Evolutionary conservation across 208 protist species (phyloP).

Genomic region (Balamuthia mandrillaris): DNA sequence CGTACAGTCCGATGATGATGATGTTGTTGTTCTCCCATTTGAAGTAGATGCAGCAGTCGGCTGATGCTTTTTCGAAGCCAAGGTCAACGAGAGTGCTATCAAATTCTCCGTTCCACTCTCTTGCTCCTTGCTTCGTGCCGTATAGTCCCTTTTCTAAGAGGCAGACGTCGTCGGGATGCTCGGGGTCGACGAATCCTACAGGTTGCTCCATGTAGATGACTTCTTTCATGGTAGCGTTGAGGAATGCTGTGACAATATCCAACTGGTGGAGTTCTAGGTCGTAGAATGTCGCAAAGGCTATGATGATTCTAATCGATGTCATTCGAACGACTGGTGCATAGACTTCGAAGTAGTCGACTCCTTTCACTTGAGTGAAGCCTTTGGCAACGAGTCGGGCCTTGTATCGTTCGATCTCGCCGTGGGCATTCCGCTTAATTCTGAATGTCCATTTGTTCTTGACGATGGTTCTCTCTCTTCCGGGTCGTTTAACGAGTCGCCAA

Average conservation of each 20-base stretch:
- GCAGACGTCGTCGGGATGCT: background rate
- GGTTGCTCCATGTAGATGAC: background rate
- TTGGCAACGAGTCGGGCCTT: slow-evolving; percentile 5
- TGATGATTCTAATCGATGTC: too few species aligned
- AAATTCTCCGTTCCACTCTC: background rate
- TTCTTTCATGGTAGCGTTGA: background rate
- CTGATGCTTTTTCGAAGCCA: background rate
- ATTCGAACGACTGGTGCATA: background rate
- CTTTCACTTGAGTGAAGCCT: background rate
- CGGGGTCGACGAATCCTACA: background rate
- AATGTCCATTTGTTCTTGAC: background rate
- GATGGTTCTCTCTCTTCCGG: background rate
- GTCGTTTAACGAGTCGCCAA: background rate
- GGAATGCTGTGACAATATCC: background rate
- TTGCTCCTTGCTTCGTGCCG: background rate
- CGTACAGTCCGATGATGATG: background rate
- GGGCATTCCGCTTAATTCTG: background rate
- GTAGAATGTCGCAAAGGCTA: background rate
- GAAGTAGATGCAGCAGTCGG: slow-evolving; percentile 5
- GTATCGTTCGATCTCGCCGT: background rate
- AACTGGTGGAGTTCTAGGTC: background rate
- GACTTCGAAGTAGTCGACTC: background rate
- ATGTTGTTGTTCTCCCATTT: background rate
- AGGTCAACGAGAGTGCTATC: background rate
- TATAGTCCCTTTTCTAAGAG: background rate